Base-by-base conservation (phyloP, 495 filamentous ascomycete genomes). In the Lichina pygmaea region DNA sequence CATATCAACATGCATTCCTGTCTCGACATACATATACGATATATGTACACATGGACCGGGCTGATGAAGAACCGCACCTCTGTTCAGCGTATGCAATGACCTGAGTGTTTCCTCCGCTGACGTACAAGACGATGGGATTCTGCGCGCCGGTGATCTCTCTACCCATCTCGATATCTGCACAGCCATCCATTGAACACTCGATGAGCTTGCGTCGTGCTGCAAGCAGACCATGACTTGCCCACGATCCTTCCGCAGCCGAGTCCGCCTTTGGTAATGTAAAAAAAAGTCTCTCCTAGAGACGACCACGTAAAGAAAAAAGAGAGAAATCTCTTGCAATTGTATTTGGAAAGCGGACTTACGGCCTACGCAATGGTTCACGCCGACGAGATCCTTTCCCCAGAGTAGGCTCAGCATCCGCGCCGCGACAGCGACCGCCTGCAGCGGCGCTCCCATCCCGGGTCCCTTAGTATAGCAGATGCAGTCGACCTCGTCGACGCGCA, bases 401-500 rank as follows among this genome's bases (percentile, higher is more conserved):
- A 97, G 69, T 43, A 92, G 61, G 46, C 73, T 69, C 31, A 95
- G 58, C 55, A 79, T 83, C 47, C 89, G 69, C 33, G 86, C 89
- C 0, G 75, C 84, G 10, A 94, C 61, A 3, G 85, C 91, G 8
- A 89, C 82, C 41, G 74, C 75, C 51, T 86, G 81, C n/a, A 97
- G 64, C 2, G 89, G 89, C 34, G 81, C 89, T 44, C 89, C 89
- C 89, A 97, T 97, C 2, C 89, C 89, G 0, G 89, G 89, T 0
- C 89, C 89, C 52, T 78, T 77, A 36, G 89, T 97, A 64, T 83
- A 97, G 68, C 86, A 93, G 48, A 97, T 81, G 60, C 83, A 91
- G 57, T 82, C 72, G 16, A 97, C 67, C 55, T 92, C 77, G 5
- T 62, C 55, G 7, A 77, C 55, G 1, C 58, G 47, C 0, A 86